Conservation (phyloP, 495 filamentous ascomycete genomes). For the Bathelium albidoporum region DNA sequence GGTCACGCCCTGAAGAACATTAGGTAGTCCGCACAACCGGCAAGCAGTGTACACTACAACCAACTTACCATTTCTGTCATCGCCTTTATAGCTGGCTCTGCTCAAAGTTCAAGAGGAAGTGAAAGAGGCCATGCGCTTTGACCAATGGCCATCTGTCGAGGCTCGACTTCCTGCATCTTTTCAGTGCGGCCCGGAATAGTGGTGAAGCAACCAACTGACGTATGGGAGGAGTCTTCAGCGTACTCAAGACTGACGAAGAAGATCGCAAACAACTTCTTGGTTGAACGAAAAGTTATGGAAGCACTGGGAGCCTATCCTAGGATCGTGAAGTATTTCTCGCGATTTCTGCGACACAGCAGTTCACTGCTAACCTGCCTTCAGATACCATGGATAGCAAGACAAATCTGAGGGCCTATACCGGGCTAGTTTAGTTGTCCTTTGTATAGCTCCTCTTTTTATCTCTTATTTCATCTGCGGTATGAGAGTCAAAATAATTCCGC, state of each 20-base stretch:
- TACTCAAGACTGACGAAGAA: slow-evolving; percentile 9
- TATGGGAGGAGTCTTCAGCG: slow-evolving; percentile 9
- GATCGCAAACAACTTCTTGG: slow-evolving; percentile 13
- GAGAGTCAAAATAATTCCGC: too few relatives aligned
- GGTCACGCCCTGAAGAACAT: too few relatives aligned
- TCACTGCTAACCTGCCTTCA: slow-evolving; percentile 11
- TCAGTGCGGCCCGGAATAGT: slow-evolving; percentile 7
- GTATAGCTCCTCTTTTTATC: too few relatives aligned
- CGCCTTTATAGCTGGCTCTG: too few relatives aligned
- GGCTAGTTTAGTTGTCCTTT: too few relatives aligned
- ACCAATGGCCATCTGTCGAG: slow-evolving; percentile 8
- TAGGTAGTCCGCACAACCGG: too few relatives aligned
- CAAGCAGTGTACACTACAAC: too few relatives aligned
- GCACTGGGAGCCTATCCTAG: slow-evolving; percentile 8
- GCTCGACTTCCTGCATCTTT: slow-evolving; percentile 10
- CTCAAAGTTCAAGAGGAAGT: not conserved
- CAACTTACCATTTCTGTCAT: too few relatives aligned
- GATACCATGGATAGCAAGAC: slow-evolving; percentile 12
- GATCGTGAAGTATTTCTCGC: slow-evolving; percentile 8
- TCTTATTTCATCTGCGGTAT: too few relatives aligned
- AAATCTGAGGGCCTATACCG: slow-evolving; percentile 8
- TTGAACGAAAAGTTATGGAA: slow-evolving; percentile 12
- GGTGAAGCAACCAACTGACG: slow-evolving; percentile 10
- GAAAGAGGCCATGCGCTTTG: not conserved
- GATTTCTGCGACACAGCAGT: slow-evolving; percentile 3